Conservation (phyloP, 805 yeast species). For the Candida morakotiae region DNA sequence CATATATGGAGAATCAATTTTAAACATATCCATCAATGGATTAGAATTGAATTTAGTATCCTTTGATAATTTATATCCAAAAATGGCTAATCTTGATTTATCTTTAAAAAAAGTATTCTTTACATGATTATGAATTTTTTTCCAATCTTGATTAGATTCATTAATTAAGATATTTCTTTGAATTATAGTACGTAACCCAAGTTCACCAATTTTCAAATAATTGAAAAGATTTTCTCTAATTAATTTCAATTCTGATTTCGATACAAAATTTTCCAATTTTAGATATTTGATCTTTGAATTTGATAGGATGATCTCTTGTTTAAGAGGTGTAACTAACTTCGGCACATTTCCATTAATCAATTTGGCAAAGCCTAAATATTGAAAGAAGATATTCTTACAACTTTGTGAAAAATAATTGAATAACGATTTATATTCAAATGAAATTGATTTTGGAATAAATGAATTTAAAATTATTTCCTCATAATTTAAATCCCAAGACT, state of each 20-base stretch:
- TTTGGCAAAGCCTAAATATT: slow-evolving; percentile 4
- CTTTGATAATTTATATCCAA: background rate
- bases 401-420: background rate
- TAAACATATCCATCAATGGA: background rate
- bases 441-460: slow-evolving; percentile 1
- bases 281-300: too few relatives aligned
- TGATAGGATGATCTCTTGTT: too few relatives aligned
- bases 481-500: background rate
- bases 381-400: slow-evolving; percentile 2
- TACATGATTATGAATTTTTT: background rate
- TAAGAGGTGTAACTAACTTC: too few relatives aligned
- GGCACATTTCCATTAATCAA: slow-evolving; percentile 3
- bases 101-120: background rate
- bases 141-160: background rate
- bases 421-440: background rate
- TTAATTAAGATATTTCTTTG: background rate
- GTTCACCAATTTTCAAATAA: background rate
- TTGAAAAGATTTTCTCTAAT: background rate
- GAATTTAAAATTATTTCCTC: background rate
- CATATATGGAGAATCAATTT: background rate
- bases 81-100: background rate
- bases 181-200: background rate
- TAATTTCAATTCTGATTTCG: background rate
- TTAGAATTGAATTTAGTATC: background rate
- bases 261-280: background rate